phyloP scores from a whole-genome alignment of 352 stramenopile genomes.

The Phytophthora capsici region DNA sequence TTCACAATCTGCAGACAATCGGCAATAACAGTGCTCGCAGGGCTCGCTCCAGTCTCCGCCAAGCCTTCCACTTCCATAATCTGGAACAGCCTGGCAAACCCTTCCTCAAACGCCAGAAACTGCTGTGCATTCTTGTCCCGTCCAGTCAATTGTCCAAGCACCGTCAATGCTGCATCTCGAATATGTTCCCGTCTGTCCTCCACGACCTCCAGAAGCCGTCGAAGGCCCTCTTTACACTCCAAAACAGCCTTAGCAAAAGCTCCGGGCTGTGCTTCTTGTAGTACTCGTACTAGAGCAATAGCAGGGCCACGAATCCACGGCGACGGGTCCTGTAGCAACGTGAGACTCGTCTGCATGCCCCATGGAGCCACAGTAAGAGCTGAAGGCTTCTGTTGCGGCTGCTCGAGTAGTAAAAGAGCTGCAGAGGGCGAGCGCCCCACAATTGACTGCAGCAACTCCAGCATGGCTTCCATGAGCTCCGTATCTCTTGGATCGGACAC shows the following conservation, averaged over 20 bases:
- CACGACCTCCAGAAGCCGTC: conserved; percentile 74
- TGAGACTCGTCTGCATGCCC: conserved; percentile 68
- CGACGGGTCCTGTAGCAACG: conserved; percentile 78
- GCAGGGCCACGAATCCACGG: conserved; percentile 82
- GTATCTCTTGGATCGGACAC: conserved; percentile 80
- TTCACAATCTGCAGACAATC: conserved; percentile 83
- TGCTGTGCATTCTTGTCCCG: conserved; percentile 78
- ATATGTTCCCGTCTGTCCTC: conserved; percentile 86
- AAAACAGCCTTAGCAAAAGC: conserved; percentile 58
- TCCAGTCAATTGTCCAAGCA: conserved; percentile 74
- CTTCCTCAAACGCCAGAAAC: conserved; percentile 85
- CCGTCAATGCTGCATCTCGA: conserved; percentile 70
- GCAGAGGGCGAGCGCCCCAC: conserved; percentile 45
- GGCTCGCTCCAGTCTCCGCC: conserved; percentile 29
- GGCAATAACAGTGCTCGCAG: conserved; percentile 57
- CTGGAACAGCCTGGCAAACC: conserved; percentile 74
- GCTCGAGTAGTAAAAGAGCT: conserved; percentile 49
- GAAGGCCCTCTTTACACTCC: conserved; percentile 72
- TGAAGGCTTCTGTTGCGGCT: conserved; percentile 3
- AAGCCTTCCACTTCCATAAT: conserved; percentile 79
- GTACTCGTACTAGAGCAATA: conserved; percentile 56
- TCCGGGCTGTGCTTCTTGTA: conserved; percentile 63
- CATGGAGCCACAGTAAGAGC: conserved; percentile 28
- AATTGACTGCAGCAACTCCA: conserved; percentile 72
- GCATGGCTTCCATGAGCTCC: conserved; percentile 87